Evolutionary conservation across 1,139 yeast species (phyloP), one percentile per base, ranked within the genome.

Genomic region (Schwanniomyces etchellsii): DNA sequence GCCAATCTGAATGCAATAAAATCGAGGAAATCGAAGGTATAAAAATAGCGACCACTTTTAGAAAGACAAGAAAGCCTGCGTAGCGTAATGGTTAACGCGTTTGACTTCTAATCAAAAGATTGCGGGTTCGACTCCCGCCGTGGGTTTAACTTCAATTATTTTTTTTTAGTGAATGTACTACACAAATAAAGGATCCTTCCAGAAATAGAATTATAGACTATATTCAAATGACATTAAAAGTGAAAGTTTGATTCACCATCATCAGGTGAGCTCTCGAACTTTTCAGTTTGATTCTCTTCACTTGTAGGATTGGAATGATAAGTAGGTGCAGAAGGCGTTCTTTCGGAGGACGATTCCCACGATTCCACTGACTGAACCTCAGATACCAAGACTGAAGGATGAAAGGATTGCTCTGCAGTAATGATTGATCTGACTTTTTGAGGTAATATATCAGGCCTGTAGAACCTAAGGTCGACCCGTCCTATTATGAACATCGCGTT

Each of bases 391-490:
- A 44, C 50, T 11, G 57, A 45, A 21, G 45, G 47, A 21, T 42
- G 38, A 29, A 38, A 47, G 3, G 61, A 50, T 40, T 62, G 69
- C 38, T 64, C 65, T 2, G 70, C 70, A 2, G 70, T 64, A 28
- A 63, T 50, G 39, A 64, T 63, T 10, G 55, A 47, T 39, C 68
- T 49, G 26, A 64, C 65, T 34, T 47, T 49, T 12, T 42, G 44
- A 2, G 71, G 71, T 37, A 65, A 58, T 10, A 50, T 44, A 46
- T 65, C 71, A 26, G 73, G 72, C 39, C 68, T 57, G 50, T 66
- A 66, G 49, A 65, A 66, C 36, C 73, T 47, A 39, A 66, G 57
- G 43, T 66, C 73, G 21, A 62, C 69, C 47, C 73, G 57, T 9
- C 71, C 70, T 16, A 64, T 42, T 29, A 66, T 46, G 39, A 64